Percentiles rank a stretch among this genome's conserved stretches.
Evolutionary conservation across 2,329 filamentous ascomycete species (phyloP).

Genomic region (Cordyceps cicadae): DNA sequence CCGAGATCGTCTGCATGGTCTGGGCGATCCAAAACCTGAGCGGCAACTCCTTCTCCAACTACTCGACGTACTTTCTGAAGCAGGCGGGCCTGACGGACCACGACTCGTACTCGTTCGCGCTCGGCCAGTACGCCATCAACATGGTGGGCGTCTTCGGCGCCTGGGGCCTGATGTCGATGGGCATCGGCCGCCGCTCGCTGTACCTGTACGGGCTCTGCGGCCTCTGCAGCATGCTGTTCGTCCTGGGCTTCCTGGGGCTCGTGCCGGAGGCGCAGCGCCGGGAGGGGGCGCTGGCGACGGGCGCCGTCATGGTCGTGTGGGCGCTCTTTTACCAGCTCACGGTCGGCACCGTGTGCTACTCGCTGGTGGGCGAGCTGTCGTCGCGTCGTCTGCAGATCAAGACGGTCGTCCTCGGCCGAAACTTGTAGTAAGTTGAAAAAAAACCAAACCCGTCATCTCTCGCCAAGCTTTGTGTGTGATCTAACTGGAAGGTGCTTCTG

Average conservation of each 20-base stretch:
- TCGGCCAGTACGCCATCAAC: constrained; percentile 61
- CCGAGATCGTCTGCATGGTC: constrained; percentile 58
- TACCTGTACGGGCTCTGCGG: constrained; percentile 69
- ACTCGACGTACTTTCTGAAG: constrained; percentile 55
- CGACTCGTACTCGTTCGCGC: constrained; percentile 50
- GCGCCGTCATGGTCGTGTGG: constrained; percentile 78
- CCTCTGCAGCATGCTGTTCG: constrained; percentile 67
- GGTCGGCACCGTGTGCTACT: constrained; percentile 85
- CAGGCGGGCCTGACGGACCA: constrained; percentile 47
- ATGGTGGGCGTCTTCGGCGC: constrained; percentile 75
- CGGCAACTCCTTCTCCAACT: constrained; percentile 57
- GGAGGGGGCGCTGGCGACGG: constrained; percentile 64
- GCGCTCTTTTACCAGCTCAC: constrained; percentile 77
- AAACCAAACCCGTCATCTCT: background rate
- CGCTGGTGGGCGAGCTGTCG: constrained; percentile 75
- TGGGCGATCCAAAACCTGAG: constrained; percentile 58
- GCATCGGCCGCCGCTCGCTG: constrained; percentile 65
- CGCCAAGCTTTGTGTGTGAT: background rate
- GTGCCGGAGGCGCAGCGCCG: constrained; percentile 52
- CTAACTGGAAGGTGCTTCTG: background rate
- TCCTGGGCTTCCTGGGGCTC: constrained; percentile 77
- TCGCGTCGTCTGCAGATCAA: constrained; percentile 81
- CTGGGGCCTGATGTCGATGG: constrained; percentile 70
- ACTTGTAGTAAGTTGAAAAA: constrained; percentile 57
- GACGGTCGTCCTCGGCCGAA: constrained; percentile 78